Conservation (phyloP, 169 alveolate species). For the Perkinsus olseni region DNA sequence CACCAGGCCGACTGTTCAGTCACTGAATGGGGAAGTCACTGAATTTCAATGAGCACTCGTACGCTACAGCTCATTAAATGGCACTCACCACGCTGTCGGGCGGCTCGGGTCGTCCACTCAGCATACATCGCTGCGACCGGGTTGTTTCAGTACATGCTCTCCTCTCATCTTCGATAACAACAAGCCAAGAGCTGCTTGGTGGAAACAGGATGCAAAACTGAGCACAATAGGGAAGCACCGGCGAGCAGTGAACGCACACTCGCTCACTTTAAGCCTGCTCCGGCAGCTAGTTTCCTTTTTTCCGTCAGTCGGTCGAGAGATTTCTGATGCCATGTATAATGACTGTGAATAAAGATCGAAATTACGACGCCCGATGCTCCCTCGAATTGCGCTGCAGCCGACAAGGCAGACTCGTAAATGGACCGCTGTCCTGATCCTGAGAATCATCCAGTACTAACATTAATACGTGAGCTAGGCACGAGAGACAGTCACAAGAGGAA, state of each 20-base stretch:
- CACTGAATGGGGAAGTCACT: no score
- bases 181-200: background rate
- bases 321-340: no score
- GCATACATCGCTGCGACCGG: background rate
- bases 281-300: background rate
- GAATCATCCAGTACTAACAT: no score
- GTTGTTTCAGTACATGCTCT: background rate
- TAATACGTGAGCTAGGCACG: no score
- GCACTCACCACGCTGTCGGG: background rate
- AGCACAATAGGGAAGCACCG: background rate
- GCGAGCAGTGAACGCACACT: background rate
- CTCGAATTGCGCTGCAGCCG: no score
- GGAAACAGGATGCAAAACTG: background rate
- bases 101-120: background rate
- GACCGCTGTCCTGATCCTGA: background rate
- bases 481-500: no score
- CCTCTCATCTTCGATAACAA: background rate
- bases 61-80: no score
- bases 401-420: background rate
- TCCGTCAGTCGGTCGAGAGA: no score
- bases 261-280: background rate
- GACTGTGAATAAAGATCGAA: no score
- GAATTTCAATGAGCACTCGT: no score
- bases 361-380: no score
- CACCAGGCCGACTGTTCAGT: no score